These are phyloP conservation scores for Zygosaccharomyces sapae DNA, from an alignment of 1,139 yeast species.

Conservation along the genomic window DNA sequence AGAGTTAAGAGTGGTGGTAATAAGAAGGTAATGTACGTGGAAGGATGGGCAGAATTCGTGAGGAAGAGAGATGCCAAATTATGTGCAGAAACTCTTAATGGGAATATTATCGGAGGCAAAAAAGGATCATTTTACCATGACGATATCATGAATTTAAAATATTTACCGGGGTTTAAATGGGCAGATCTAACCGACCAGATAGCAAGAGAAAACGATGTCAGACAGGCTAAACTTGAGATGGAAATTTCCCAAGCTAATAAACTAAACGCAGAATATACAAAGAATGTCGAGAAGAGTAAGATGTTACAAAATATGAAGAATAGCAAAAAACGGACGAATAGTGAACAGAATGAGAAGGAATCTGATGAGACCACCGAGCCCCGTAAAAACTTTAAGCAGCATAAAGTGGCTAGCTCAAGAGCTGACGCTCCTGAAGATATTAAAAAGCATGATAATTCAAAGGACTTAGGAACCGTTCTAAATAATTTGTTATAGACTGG, in stretches of 20 bases:
- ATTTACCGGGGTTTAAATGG: slow-evolving; percentile 92
- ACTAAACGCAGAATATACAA: slow-evolving; percentile 75
- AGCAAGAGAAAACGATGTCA: slow-evolving; percentile 81
- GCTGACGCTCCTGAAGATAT: slow-evolving; percentile 54
- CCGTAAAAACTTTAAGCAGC: slow-evolving; percentile 58
- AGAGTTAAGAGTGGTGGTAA: slow-evolving; percentile 92
- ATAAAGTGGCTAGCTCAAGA: slow-evolving; percentile 59
- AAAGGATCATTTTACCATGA: slow-evolving; percentile 92
- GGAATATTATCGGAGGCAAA: slow-evolving; percentile 85
- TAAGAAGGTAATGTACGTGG: slow-evolving; percentile 79
- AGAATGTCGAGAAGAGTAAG: slow-evolving; percentile 82
- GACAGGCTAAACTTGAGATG: slow-evolving; percentile 81
- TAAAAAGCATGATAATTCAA: slow-evolving; percentile 42
- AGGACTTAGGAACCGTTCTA: slow-evolving; percentile 46
- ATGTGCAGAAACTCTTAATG: slow-evolving; percentile 82
- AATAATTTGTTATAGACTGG: slow-evolving; percentile 36
- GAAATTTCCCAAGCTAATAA: slow-evolving; percentile 88
- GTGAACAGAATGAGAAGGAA: slow-evolving; percentile 20
- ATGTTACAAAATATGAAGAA: slow-evolving; percentile 65
- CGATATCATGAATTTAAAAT: slow-evolving; percentile 86
- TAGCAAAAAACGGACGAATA: slow-evolving; percentile 34
- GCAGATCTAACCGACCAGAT: slow-evolving; percentile 89
- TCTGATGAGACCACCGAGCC: slow-evolving; percentile 33
- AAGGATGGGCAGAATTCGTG: slow-evolving; percentile 95
- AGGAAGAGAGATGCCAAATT: slow-evolving; percentile 83